A percentile compares a stretch with the other conserved stretches of the same genome.
phyloP scores from a whole-genome alignment of 1,284 basidiomycete genomes.

The Cryptococcus maquisensis region DNA sequence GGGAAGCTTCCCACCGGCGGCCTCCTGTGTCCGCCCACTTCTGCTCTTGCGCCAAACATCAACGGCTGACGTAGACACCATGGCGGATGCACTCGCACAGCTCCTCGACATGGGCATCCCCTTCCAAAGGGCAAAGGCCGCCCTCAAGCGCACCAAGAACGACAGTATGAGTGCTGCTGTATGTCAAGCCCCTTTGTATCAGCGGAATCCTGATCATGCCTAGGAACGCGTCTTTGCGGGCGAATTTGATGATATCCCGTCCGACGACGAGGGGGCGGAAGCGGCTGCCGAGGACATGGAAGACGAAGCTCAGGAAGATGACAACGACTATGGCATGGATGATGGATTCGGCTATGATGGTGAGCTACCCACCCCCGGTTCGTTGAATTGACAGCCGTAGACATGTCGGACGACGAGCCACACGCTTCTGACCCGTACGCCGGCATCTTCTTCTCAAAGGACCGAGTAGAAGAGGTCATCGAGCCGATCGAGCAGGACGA shows the following conservation, averaged over 20 bases:
- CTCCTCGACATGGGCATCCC: constrained; percentile 60
- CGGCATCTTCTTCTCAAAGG: constrained; percentile 87
- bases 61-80: neutral
- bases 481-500: constrained; percentile 63
- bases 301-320: constrained; percentile 33
- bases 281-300: constrained; percentile 6
- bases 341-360: constrained; percentile 15
- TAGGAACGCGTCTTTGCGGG: constrained; percentile 56
- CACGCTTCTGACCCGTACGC: constrained; percentile 71
- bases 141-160: constrained; percentile 63
- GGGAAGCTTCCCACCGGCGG: too few species aligned
- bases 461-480: constrained; percentile 75
- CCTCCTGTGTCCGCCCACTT: too few species aligned
- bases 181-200: constrained; percentile 46
- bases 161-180: constrained; percentile 88
- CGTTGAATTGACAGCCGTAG: neutral
- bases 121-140: constrained; percentile 67
- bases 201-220: neutral
- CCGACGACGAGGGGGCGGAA: constrained; percentile 40
- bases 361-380: too few species aligned
- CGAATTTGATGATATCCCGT: constrained; percentile 63
- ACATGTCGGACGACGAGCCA: neutral
- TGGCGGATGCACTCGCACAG: constrained; percentile 21
- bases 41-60: too few species aligned
- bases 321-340: constrained; percentile 34